These are phyloP conservation scores for Micromonas pusilla DNA, from an alignment of 139 green algal species.

Conservation along the genomic window DNA sequence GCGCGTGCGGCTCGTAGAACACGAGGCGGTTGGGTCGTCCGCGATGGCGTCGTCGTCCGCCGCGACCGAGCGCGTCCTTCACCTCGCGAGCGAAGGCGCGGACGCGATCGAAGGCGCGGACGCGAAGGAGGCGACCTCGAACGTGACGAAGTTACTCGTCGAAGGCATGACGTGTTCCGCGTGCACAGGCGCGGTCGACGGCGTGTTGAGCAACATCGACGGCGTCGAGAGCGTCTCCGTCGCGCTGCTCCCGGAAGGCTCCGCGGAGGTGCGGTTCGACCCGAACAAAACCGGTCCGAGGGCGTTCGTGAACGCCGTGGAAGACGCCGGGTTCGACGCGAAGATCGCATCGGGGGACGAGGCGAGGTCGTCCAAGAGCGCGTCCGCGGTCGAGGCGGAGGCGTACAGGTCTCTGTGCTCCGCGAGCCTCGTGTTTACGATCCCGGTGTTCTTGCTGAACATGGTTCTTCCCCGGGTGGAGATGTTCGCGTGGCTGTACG, in stretches of 20 bases:
- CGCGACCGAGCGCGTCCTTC: no score
- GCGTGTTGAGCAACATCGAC: slow-evolving; percentile 39
- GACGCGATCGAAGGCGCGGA: not conserved
- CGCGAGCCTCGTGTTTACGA: slow-evolving; percentile 55
- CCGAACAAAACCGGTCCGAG: slow-evolving; percentile 14
- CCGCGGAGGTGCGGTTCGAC: slow-evolving; percentile 52
- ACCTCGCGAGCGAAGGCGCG: not conserved
- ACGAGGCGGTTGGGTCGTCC: no score
- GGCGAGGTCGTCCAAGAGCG: not conserved
- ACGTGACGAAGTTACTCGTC: slow-evolving; percentile 43
- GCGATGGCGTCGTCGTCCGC: no score
- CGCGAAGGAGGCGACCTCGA: not conserved
- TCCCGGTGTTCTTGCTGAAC: slow-evolving; percentile 80
- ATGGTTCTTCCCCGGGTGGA: slow-evolving; percentile 76
- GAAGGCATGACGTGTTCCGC: slow-evolving; percentile 75
- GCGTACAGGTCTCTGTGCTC: slow-evolving; percentile 35
- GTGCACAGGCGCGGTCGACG: slow-evolving; percentile 65
- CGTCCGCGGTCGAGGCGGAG: not conserved
- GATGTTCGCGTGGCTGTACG: slow-evolving; percentile 33
- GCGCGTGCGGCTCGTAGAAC: no score
- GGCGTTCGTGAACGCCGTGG: slow-evolving; percentile 37
- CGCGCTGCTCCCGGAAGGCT: slow-evolving; percentile 46
- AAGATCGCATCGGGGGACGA: not conserved
- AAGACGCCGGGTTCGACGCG: slow-evolving; percentile 49
- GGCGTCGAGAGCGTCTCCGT: slow-evolving; percentile 56